Percentiles rank a stretch among this genome's conserved stretches.
Evolutionary conservation across 352 stramenopile species (phyloP).

Genomic region (Globisporangium parvum): DNA sequence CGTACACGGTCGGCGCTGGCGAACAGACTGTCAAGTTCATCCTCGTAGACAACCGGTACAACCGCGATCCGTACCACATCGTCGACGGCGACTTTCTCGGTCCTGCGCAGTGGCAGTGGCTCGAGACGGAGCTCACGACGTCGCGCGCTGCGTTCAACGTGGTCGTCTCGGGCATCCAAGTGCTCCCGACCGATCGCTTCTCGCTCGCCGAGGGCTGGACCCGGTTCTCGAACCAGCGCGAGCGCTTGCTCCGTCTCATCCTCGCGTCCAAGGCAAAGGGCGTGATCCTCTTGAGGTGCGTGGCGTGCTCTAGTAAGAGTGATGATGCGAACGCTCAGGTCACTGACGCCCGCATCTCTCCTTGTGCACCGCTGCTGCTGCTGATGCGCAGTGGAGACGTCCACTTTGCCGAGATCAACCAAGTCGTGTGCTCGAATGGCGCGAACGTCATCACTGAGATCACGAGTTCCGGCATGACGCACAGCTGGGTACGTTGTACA

Average conservation of each 20-base stretch:
- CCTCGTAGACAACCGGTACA: conserved; percentile 84
- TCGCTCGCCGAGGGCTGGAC: conserved; percentile 86
- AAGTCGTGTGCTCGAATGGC: conserved; percentile 82
- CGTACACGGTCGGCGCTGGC: conserved; percentile 63
- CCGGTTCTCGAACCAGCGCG: conserved; percentile 76
- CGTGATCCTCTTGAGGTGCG: conserved; percentile 83
- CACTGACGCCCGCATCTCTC: background rate
- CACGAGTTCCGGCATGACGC: conserved; percentile 91
- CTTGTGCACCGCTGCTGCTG: conserved; percentile 1
- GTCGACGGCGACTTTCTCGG: conserved; percentile 70
- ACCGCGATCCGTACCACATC: conserved; percentile 68
- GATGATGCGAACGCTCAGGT: background rate
- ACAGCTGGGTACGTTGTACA: no score
- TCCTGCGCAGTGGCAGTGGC: conserved; percentile 75
- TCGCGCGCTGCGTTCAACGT: conserved; percentile 90
- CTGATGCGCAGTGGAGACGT: conserved; percentile 76
- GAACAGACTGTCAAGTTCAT: conserved; percentile 82
- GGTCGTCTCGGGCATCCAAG: conserved; percentile 89
- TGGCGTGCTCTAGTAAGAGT: background rate
- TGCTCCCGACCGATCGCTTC: conserved; percentile 78
- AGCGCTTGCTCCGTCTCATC: conserved; percentile 82
- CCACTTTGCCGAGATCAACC: conserved; percentile 90
- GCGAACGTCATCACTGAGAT: conserved; percentile 73
- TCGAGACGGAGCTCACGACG: conserved; percentile 72
- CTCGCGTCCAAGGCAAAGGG: conserved; percentile 77